Evolutionary conservation across 2,329 filamentous ascomycete species (phyloP).

Genomic region (Aspergillus texensis): DNA sequence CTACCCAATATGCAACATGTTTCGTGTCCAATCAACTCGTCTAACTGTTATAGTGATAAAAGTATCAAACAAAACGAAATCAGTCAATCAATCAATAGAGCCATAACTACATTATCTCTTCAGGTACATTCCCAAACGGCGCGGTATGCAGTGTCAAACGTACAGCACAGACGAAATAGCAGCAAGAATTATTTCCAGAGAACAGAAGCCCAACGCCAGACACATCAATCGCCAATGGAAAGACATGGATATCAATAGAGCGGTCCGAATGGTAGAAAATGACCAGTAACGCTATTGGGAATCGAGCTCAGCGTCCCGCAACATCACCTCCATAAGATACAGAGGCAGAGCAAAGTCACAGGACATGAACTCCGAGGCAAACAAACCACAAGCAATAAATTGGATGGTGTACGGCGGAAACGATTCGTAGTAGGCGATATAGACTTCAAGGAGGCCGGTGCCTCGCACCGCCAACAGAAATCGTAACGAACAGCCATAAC

Average conservation of each 20-base stretch:
- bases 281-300: slow-evolving; percentile 21
- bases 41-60: neutral
- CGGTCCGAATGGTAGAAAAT: slow-evolving; percentile 12
- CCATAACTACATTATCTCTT: slow-evolving; percentile 7
- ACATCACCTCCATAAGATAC: slow-evolving; percentile 12
- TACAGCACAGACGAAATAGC: slow-evolving; percentile 1
- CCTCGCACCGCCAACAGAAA: slow-evolving; percentile 8
- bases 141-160: slow-evolving; percentile 2
- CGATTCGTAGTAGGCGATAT: neutral
- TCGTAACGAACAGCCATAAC: slow-evolving; percentile 2
- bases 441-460: neutral
- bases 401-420: neutral
- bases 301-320: slow-evolving; percentile 22
- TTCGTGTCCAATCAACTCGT: neutral
- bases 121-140: slow-evolving; percentile 6
- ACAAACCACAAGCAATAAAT: neutral
- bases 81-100: neutral
- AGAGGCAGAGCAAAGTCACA: slow-evolving; percentile 14
- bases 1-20: neutral
- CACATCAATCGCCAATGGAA: slow-evolving; percentile 31
- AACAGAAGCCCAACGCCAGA: slow-evolving; percentile 34
- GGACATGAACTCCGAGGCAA: slow-evolving; percentile 13
- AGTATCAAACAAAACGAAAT: neutral
- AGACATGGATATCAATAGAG: slow-evolving; percentile 40
- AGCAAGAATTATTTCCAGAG: slow-evolving; percentile 14